These are phyloP conservation scores for Hydrangea macrophylla DNA, from an alignment of 148 eudicot species.

Conservation along the genomic window DNA sequence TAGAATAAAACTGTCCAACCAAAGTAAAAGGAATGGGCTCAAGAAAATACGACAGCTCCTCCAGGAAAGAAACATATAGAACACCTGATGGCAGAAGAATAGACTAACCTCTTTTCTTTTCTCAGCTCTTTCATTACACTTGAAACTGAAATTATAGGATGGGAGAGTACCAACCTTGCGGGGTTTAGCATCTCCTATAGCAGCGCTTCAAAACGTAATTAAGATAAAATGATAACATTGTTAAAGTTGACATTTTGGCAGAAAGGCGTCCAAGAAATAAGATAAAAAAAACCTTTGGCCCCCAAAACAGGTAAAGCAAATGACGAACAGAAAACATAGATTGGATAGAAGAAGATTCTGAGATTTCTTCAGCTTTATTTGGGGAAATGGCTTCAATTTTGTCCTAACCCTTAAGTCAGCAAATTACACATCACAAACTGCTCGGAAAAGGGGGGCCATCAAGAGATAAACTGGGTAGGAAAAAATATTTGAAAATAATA, in stretches of 20 bases:
- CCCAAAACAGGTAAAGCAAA: too few species aligned
- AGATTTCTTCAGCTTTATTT: slow-evolving; percentile 37
- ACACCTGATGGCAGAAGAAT: background rate
- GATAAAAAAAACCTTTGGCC: background rate
- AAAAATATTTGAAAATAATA: background rate
- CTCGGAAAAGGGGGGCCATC: background rate
- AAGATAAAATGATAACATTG: too few species aligned
- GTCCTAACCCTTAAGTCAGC: slow-evolving; percentile 47
- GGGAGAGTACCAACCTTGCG: slow-evolving; percentile 69
- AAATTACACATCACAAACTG: slow-evolving; percentile 10
- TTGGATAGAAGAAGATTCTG: slow-evolving; percentile 65
- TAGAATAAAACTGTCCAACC: slow-evolving; percentile 60
- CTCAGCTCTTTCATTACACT: slow-evolving; percentile 87
- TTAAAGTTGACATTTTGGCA: too few species aligned
- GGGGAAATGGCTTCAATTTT: slow-evolving; percentile 32
- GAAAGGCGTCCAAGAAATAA: background rate
- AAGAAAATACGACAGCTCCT: background rate
- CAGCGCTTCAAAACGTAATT: slow-evolving; percentile 54
- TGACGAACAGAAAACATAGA: background rate
- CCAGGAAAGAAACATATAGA: too few species aligned
- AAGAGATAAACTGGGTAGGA: background rate
- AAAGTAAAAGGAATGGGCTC: slow-evolving; percentile 6
- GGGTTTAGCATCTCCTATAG: slow-evolving; percentile 47
- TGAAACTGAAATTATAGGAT: slow-evolving; percentile 67
- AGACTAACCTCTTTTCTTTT: slow-evolving; percentile 79